Evolutionary conservation across 805 yeast species (phyloP).

Genomic region (Kazachstania taianensis): DNA sequence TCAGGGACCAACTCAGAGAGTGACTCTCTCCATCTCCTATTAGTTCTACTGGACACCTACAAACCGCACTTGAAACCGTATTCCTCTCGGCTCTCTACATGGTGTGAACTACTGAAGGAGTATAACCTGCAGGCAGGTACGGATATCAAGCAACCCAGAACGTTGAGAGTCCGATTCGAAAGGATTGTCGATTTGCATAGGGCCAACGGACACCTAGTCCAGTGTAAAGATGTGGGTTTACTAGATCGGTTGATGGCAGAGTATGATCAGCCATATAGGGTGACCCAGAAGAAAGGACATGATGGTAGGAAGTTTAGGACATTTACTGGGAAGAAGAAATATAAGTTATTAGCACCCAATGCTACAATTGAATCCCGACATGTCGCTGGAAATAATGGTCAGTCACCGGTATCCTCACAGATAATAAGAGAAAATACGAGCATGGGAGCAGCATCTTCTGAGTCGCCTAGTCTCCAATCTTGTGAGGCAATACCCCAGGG

Average conservation of each 20-base stretch:
- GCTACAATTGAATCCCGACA: too few relatives aligned
- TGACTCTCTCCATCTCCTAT: constrained; percentile 9
- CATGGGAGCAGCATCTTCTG: too few relatives aligned
- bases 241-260: constrained; percentile 3
- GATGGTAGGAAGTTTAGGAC: not conserved
- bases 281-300: constrained; percentile 6
- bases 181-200: constrained; percentile 14
- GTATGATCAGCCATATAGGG: constrained; percentile 7
- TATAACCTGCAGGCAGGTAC: constrained; percentile 19
- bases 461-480: too few relatives aligned
- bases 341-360: too few relatives aligned
- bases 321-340: not conserved
- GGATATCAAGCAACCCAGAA: constrained; percentile 23
- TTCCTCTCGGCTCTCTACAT: constrained; percentile 18
- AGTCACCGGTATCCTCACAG: too few relatives aligned
- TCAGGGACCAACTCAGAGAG: too few relatives aligned
- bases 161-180: constrained; percentile 22
- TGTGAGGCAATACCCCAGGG: too few relatives aligned
- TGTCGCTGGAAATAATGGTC: too few relatives aligned
- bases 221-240: constrained; percentile 1
- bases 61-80: constrained; percentile 25
- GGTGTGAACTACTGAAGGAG: constrained; percentile 19
- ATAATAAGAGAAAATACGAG: too few relatives aligned
- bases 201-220: constrained; percentile 4
- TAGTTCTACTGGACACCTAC: constrained; percentile 16